Base-by-base conservation (phyloP, 352 stramenopile species). In the Globisporangium orthogonon region DNA sequence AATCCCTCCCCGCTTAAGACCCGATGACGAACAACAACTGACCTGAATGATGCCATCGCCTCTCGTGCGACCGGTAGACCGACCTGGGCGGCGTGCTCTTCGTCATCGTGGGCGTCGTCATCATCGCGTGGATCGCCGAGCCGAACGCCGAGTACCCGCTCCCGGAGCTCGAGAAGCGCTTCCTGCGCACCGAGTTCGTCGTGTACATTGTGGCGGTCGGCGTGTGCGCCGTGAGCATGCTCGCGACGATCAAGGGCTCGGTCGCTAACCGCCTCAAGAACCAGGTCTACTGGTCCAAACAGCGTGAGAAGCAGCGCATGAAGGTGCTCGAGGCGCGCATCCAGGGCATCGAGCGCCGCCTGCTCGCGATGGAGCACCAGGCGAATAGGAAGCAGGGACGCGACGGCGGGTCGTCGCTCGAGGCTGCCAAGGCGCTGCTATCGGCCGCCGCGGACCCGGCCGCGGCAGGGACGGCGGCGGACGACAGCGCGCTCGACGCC, bases 231-330 rank as follows among this genome's bases (percentile, higher is more conserved):
- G 81, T 94, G 50, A 89, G 74, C 44, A 94, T 94, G 78, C 71
- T 94, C 15, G 85, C 85, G 37, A 92, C 82, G n/a, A 94, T 94
- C 72, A 92, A 94, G 66, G 85, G 85, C 31, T 93, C 85, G 30
- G 71, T 91, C 13, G 83, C 85, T 17, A 83, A 94, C 60, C 78
- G 79, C 5, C 68, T 94, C 17, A 94, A 93, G 61, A 92, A 89
- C 57, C 85, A 93, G 50, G 78, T 93, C 31, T 78, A 89, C 60
- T 89, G 73, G 71, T 94, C 84, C 40, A 86, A 89, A 43, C 73
- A 73, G 54, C 81, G 83, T 10, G 83, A 93, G 56, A 91, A 92
- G 65, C 74, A 89, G 52, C 78, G 84, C 48, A 87, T 91, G 70
- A 83, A 90, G 61, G 76, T 76, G 58, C 74, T 89, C 49, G 79